A percentile compares a stretch with the other conserved stretches of the same genome.
phyloP scores from a whole-genome alignment of 2,329 filamentous ascomycete genomes.

The Aspergillus udagawae region DNA sequence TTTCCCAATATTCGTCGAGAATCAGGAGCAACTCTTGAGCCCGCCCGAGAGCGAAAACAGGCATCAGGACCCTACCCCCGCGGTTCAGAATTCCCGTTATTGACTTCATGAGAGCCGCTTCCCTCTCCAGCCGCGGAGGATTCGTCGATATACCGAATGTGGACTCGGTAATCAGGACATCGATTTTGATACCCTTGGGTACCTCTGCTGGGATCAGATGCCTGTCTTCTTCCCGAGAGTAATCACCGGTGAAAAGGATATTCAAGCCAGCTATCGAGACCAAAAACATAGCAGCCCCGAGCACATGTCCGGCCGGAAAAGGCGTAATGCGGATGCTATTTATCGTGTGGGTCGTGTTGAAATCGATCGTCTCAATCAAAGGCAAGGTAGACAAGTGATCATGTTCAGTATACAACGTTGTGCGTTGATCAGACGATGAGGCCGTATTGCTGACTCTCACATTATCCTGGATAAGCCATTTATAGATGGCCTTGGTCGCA shows the following conservation, averaged over 20 bases:
- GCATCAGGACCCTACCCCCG: constrained; percentile 87
- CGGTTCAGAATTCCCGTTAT: constrained; percentile 88
- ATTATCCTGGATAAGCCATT: constrained; percentile 97
- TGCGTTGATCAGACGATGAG: constrained; percentile 59
- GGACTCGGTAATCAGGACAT: constrained; percentile 95
- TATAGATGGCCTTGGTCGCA: constrained; percentile 98
- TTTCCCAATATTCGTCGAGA: constrained; percentile 93
- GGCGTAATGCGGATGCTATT: constrained; percentile 95
- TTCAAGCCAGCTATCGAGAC: constrained; percentile 96
- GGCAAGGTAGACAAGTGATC: constrained; percentile 93
- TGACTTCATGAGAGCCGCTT: constrained; percentile 91
- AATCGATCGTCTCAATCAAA: constrained; percentile 94
- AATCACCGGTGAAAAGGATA: constrained; percentile 96
- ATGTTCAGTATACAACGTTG: constrained; percentile 83
- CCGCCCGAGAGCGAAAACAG: constrained; percentile 88
- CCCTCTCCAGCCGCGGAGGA: constrained; percentile 82
- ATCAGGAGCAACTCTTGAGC: constrained; percentile 94
- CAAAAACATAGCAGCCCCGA: constrained; percentile 96
- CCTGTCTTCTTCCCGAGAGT: constrained; percentile 90
- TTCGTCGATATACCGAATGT: constrained; percentile 96
- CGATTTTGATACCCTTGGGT: constrained; percentile 82
- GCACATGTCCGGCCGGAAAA: constrained; percentile 94
- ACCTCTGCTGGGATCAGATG: constrained; percentile 93
- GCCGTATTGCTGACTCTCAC: constrained; percentile 77
- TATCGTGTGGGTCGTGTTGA: constrained; percentile 95